A percentile compares a stretch with the other conserved stretches of the same genome.
phyloP scores from a whole-genome alignment of 176 grass and related monocot species.

The Alloteropsis semialata region DNA sequence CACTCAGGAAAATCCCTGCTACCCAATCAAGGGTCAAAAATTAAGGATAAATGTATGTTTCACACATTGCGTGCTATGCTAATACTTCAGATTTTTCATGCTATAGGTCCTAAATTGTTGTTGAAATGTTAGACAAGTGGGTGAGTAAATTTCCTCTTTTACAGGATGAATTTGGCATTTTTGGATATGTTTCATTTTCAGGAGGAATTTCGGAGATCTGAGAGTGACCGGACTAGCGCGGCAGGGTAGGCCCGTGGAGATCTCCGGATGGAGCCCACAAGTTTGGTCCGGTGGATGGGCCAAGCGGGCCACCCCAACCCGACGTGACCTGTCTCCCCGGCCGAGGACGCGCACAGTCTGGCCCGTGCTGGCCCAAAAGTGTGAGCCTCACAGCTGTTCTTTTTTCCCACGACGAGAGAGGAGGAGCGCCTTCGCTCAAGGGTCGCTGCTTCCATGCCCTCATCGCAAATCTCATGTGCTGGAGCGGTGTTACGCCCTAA shows the following conservation, averaged over 20 bases:
- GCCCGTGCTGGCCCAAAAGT: constrained; percentile 28
- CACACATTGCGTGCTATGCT: too few species aligned
- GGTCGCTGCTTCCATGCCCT: not conserved
- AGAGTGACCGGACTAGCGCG: too few species aligned
- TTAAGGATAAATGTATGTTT: too few species aligned
- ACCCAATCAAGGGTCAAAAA: too few species aligned
- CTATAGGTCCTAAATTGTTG: too few species aligned
- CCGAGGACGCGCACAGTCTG: not conserved
- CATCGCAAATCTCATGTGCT: not conserved
- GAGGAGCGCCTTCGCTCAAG: too few species aligned
- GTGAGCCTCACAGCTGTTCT: not conserved
- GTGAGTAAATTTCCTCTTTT: not conserved
- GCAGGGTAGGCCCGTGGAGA: not conserved
- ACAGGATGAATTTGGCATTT: not conserved
- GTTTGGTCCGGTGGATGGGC: not conserved
- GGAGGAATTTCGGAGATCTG: too few species aligned
- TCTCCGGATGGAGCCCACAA: not conserved
- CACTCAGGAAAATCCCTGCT: not conserved
- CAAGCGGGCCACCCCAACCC: not conserved
- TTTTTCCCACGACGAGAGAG: not conserved
- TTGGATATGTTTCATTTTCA: not conserved
- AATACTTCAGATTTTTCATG: too few species aligned
- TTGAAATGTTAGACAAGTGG: not conserved
- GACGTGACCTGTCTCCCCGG: not conserved
- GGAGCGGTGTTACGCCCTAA: too few species aligned